These are phyloP conservation scores for Cryphonectria carpinicola DNA, from an alignment of 2,329 filamentous ascomycete species.

Conservation along the genomic window DNA sequence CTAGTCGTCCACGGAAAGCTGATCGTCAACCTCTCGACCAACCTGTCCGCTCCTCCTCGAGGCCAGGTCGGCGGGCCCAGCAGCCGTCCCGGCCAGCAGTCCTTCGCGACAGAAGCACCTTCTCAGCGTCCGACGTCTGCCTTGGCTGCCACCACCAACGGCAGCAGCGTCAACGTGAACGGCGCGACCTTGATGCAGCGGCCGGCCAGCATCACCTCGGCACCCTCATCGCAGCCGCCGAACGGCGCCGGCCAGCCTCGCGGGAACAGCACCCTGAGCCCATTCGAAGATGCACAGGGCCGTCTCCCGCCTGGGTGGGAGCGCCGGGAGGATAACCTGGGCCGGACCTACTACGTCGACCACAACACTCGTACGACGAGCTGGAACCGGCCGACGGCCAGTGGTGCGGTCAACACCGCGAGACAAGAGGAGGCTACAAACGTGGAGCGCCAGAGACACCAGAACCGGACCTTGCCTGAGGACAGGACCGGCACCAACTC, in stretches of 20 bases:
- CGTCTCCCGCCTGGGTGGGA: conserved; percentile 94
- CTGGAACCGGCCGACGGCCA: conserved; percentile 87
- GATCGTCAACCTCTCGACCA: conserved; percentile 94
- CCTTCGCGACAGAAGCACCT: conserved; percentile 46
- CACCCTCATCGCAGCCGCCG: conserved; percentile 37
- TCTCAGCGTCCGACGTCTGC: conserved; percentile 58
- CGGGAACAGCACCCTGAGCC: conserved; percentile 70
- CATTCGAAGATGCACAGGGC: conserved; percentile 95
- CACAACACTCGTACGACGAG: conserved; percentile 97
- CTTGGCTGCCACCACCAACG: conserved; percentile 52
- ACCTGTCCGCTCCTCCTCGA: conserved; percentile 73
- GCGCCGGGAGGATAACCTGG: conserved; percentile 90
- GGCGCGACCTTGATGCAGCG: conserved; percentile 49
- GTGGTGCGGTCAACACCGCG: conserved; percentile 75
- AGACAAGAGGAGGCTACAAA: conserved; percentile 89
- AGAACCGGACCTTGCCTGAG: conserved; percentile 93
- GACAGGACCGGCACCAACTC: conserved; percentile 94
- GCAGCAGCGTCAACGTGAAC: conserved; percentile 45
- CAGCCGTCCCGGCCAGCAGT: conserved; percentile 46
- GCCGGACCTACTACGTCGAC: conserved; percentile 96
- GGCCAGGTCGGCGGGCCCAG: conserved; percentile 50
- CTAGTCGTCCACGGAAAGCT: conserved; percentile 97
- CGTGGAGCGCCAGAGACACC: conserved; percentile 88
- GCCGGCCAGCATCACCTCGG: conserved; percentile 51
- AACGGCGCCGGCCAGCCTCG: conserved; percentile 45